A percentile compares a stretch with the other conserved stretches of the same genome.
Evolutionary conservation across 495 filamentous ascomycete genomes (phyloP).

Genomic region (Annulohypoxylon maeteangense): DNA sequence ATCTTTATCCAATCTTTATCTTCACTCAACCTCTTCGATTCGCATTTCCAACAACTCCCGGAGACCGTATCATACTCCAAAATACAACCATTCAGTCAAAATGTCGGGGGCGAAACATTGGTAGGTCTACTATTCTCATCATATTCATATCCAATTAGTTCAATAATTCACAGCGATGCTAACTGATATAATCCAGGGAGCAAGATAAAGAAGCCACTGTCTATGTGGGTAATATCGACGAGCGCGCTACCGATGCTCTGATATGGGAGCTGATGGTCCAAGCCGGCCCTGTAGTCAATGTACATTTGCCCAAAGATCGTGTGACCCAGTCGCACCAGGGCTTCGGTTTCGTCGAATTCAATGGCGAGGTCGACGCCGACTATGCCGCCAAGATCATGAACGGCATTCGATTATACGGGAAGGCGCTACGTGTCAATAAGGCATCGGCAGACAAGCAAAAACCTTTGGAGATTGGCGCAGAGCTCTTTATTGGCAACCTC

Average conservation of each 20-base stretch:
- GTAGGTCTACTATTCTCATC: slow-evolving; percentile 56
- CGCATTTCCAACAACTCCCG: not conserved
- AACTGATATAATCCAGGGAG: slow-evolving; percentile 69
- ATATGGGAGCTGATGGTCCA: slow-evolving; percentile 99
- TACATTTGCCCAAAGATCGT: slow-evolving; percentile 96
- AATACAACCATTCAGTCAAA: slow-evolving; percentile 32
- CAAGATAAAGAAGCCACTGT: slow-evolving; percentile 99
- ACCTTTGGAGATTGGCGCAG: slow-evolving; percentile 92
- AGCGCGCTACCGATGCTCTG: slow-evolving; percentile 88
- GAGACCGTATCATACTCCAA: not conserved
- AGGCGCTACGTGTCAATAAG: slow-evolving; percentile 97
- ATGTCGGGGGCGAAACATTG: slow-evolving; percentile 86
- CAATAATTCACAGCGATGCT: slow-evolving; percentile 15
- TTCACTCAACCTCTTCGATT: not conserved
- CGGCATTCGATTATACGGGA: slow-evolving; percentile 89
- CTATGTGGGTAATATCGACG: slow-evolving; percentile 98
- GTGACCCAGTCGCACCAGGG: slow-evolving; percentile 97
- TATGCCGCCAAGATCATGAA: slow-evolving; percentile 98
- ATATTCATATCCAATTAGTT: not conserved
- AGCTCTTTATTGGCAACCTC: slow-evolving; percentile 96
- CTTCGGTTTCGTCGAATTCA: slow-evolving; percentile 99
- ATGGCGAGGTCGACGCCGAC: slow-evolving; percentile 94
- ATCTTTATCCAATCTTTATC: not conserved
- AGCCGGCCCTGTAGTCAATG: slow-evolving; percentile 94
- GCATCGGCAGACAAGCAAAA: slow-evolving; percentile 92